A percentile compares a stretch with the other conserved stretches of the same genome.
phyloP scores from a whole-genome alignment of 352 stramenopile species.

The Pythium brachiatum region DNA sequence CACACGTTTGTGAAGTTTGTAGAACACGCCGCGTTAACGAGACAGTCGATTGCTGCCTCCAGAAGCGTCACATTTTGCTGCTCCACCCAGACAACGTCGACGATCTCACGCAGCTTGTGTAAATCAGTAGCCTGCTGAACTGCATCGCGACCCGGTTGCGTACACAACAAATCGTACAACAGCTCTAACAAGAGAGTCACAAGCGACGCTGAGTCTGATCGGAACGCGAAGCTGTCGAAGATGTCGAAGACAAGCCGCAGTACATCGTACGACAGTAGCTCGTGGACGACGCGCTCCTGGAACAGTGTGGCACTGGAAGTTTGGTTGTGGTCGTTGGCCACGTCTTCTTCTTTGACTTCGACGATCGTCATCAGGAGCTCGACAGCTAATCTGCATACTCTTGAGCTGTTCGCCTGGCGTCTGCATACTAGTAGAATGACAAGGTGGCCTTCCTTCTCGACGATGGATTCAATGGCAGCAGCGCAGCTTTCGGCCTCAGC shows the following conservation, averaged over 20 bases:
- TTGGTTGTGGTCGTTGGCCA: neutral
- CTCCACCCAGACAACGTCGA: conserved; percentile 27
- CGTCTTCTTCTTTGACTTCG: conserved; percentile 1
- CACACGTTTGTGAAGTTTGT: conserved; percentile 29
- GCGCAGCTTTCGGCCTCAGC: neutral
- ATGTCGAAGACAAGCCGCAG: conserved; percentile 16
- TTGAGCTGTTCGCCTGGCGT: conserved; percentile 1
- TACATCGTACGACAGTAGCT: conserved; percentile 7
- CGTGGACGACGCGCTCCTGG: neutral
- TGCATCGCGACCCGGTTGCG: conserved; percentile 27
- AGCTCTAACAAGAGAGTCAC: conserved; percentile 30
- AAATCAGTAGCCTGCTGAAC: conserved; percentile 31
- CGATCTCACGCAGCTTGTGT: conserved; percentile 30
- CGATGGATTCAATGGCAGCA: conserved; percentile 2
- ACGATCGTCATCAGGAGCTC: conserved; percentile 14
- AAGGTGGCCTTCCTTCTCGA: conserved; percentile 7
- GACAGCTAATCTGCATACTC: conserved; percentile 2
- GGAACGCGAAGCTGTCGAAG: conserved; percentile 10
- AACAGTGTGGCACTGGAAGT: neutral
- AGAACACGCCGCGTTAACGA: conserved; percentile 46
- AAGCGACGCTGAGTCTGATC: conserved; percentile 7
- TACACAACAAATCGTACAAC: conserved; percentile 35
- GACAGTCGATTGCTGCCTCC: conserved; percentile 40
- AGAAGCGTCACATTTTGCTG: conserved; percentile 25
- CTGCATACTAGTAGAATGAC: conserved; percentile 1